phyloP scores from a whole-genome alignment of 1,139 yeast species.

The Scheffersomyces lignicola region DNA sequence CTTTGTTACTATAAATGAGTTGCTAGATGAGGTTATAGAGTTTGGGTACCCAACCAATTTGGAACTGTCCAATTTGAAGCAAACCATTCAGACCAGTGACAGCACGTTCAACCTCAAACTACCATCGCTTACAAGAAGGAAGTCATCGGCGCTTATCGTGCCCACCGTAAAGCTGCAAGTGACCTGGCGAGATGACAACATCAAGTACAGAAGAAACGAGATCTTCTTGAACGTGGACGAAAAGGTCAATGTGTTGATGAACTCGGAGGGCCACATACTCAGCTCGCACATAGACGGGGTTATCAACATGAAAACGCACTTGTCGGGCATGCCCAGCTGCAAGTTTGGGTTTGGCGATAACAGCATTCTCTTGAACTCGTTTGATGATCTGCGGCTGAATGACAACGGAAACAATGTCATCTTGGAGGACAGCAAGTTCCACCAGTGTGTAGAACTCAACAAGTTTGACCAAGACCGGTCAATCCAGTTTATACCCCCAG shows the following conservation, averaged over 20 bases:
- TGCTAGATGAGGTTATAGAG: conserved; percentile 75
- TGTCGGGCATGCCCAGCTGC: conserved; percentile 75
- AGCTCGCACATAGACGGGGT: conserved; percentile 78
- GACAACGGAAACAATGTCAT: conserved; percentile 30
- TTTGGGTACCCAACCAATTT: conserved; percentile 82
- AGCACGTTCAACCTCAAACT: conserved; percentile 22
- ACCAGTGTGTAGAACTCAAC: conserved; percentile 83
- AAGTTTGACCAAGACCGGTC: conserved; percentile 79
- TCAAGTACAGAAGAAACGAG: conserved; percentile 81
- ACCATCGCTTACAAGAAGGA: conserved; percentile 14
- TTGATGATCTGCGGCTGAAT: too few species aligned
- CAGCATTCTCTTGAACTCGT: conserved; percentile 20
- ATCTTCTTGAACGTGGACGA: conserved; percentile 77
- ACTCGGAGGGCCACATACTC: conserved; percentile 58
- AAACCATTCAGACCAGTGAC: conserved; percentile 20
- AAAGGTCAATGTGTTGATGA: conserved; percentile 66
- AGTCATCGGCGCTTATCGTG: conserved; percentile 7
- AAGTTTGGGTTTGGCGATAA: conserved; percentile 61
- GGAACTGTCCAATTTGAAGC: conserved; percentile 45
- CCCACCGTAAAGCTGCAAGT: conserved; percentile 13
- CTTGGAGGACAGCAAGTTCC: conserved; percentile 82
- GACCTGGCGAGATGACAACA: conserved; percentile 72
- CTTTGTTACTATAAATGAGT: conserved; percentile 69
- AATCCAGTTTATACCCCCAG: conserved; percentile 88
- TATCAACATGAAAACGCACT: conserved; percentile 67